A percentile compares a stretch with the other conserved stretches of the same genome.
Conservation (phyloP, 106 monocot genomes). For the Platanthera guangdongensis region DNA sequence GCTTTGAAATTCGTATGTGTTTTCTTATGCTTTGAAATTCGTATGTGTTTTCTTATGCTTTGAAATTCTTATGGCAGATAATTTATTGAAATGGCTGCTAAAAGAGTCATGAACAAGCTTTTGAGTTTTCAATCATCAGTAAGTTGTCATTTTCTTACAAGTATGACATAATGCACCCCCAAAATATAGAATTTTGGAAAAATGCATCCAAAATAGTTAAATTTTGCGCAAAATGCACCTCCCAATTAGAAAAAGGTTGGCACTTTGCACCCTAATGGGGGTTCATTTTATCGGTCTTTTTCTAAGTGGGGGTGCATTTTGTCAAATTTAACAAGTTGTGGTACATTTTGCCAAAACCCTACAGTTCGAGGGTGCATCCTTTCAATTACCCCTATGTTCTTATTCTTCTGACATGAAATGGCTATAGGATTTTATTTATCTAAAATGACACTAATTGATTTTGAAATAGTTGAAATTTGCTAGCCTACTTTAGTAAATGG, state of each 20-base stretch:
- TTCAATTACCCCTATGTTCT: too few relatives aligned
- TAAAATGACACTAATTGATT: neutral
- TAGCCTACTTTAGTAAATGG: neutral
- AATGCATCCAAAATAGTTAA: too few relatives aligned
- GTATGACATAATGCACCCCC: neutral
- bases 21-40: neutral
- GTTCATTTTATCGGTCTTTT: too few relatives aligned
- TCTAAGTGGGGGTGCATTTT: too few relatives aligned
- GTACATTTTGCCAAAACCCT: too few relatives aligned
- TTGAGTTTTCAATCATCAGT: slow-evolving; percentile 30
- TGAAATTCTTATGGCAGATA: neutral
- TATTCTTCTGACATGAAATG: neutral
- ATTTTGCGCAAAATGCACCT: too few relatives aligned
- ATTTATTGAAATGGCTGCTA: slow-evolving; percentile 26
- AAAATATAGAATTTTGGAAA: too few relatives aligned
- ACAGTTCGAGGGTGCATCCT: too few relatives aligned
- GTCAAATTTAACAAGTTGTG: too few relatives aligned
- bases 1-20: too few relatives aligned
- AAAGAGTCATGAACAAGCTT: slow-evolving; percentile 39
- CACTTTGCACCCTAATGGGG: too few relatives aligned
- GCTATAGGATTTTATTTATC: neutral
- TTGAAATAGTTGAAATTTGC: neutral
- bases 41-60: neutral
- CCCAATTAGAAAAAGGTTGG: too few relatives aligned
- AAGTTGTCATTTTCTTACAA: slow-evolving; percentile 5